phyloP scores from a whole-genome alignment of 805 yeast genomes.

The Metschnikowia arizonensis region DNA sequence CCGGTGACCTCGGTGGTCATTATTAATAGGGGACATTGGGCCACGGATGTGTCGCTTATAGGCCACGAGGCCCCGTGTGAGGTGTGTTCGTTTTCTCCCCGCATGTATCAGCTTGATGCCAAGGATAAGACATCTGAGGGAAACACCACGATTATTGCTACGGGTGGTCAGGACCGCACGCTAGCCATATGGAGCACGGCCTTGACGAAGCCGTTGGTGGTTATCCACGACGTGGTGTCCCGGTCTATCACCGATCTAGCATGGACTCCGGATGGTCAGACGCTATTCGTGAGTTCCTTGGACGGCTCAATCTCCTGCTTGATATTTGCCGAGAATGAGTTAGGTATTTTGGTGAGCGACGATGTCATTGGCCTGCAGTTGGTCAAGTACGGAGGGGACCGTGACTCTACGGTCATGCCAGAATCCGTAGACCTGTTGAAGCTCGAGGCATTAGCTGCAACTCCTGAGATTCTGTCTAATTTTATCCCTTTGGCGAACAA shows the following conservation, averaged over 20 bases:
- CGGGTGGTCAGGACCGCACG: conserved; percentile 92
- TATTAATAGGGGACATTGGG: conserved; percentile 78
- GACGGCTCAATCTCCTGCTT: conserved; percentile 79
- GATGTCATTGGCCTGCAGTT: conserved; percentile 62
- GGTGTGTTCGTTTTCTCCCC: conserved; percentile 71
- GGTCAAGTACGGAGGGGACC: conserved; percentile 81
- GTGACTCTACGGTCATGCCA: conserved; percentile 79
- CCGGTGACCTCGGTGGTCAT: conserved; percentile 73
- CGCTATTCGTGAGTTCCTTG: conserved; percentile 70
- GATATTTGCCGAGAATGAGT: conserved; percentile 57
- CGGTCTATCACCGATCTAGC: conserved; percentile 84
- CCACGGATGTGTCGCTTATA: conserved; percentile 63
- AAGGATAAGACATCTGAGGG: conserved; percentile 21
- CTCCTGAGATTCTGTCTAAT: background rate
- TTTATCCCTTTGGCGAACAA: background rate
- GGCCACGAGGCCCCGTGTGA: conserved; percentile 88
- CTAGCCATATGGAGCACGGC: conserved; percentile 85
- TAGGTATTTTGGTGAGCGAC: conserved; percentile 64
- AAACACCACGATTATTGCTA: conserved; percentile 74
- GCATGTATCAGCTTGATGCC: conserved; percentile 47
- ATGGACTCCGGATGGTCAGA: conserved; percentile 81
- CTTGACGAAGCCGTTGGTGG: conserved; percentile 70
- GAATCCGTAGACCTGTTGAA: conserved; percentile 77
- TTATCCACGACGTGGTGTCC: conserved; percentile 68
- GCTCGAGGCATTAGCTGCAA: conserved; percentile 24